Percentiles rank a stretch among this genome's conserved stretches.
These are phyloP conservation scores for Phytophthora tubulina DNA, from an alignment of 352 stramenopile species.

Conservation along the genomic window DNA sequence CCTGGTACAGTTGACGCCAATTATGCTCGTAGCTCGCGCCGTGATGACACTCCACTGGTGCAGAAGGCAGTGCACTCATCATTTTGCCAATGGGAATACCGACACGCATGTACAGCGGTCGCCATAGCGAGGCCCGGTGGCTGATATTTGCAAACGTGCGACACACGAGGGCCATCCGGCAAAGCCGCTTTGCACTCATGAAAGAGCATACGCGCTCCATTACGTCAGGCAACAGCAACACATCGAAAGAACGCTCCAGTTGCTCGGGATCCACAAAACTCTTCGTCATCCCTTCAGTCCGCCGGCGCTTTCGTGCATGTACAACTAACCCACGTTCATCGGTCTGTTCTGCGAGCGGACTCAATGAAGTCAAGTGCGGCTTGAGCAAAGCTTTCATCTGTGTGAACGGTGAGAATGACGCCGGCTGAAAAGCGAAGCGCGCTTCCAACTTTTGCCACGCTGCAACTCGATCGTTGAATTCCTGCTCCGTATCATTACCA, in stretches of 20 bases:
- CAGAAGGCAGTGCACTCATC: conserved; percentile 7
- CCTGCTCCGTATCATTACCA: conserved; percentile 17
- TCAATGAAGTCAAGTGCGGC: conserved; percentile 35
- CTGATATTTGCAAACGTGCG: conserved; percentile 53
- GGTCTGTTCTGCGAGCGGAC: conserved; percentile 11
- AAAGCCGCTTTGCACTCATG: conserved; percentile 78
- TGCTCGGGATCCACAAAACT: conserved; percentile 35
- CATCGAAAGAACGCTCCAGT: conserved; percentile 58
- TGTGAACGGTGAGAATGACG: conserved; percentile 23
- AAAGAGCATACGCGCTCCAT: conserved; percentile 78
- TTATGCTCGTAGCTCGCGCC: conserved; percentile 45
- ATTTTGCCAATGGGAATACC: conserved; percentile 19
- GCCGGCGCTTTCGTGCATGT: conserved; percentile 26
- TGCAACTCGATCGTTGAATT: conserved; percentile 19
- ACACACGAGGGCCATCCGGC: conserved; percentile 66
- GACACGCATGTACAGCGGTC: conserved; percentile 47
- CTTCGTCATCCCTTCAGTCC: conserved; percentile 4
- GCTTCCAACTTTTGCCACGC: conserved; percentile 20
- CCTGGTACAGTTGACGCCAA: conserved; percentile 46
- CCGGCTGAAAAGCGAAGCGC: conserved; percentile 11
- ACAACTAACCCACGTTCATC: conserved; percentile 22
- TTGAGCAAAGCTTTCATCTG: conserved; percentile 43
- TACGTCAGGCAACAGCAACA: conserved; percentile 66
- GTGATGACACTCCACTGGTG: conserved; percentile 38
- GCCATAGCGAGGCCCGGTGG: conserved; percentile 48